Base-by-base conservation (phyloP, 106 monocot species). In the Xerophyta viscosa region DNA sequence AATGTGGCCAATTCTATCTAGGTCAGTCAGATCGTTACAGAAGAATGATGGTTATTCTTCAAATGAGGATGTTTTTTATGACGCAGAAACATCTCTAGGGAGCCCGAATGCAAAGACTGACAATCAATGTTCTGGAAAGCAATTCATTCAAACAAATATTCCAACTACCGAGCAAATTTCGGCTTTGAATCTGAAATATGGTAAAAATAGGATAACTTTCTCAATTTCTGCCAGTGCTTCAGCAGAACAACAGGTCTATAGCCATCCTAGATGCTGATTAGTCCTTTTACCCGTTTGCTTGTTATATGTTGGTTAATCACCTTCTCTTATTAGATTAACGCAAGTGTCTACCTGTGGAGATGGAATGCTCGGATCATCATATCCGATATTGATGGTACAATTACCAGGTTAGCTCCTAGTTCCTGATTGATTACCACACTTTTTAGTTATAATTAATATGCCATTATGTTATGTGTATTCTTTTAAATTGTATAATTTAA, bases 311-410 rank as follows among this genome's bases (percentile, higher is more conserved):
- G 21, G 3, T 25, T 25, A 24, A 14, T 8, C 21, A 7, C 23
- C 5, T 50, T 24, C 48, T 10, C 15, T 65, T 52, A 21, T 36
- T 74, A 96, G 94, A 88, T 96, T 48, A 88, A 85, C 73, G 88
- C 88, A 20, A 88, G 81, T 65, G 73, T 96, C 52, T 96, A 88
- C 62, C 70, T 96, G 72, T 96, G 94, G 94, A 88, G 84, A 31
- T 96, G 94, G 94, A 96, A 96, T 73, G 68, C 94, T 19, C 80
- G 84, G 24, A 88, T 96, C 57, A 88, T 96, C 22, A 96, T 96
- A 54, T 96, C 94, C 37, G 94, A 96, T 76, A 88, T 96, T 58
- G 94, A 96, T 79, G 94, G 94, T 7, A 96, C 94, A 15, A 96
- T 96, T 68, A 96, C 94, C 46, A 88, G 76, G 94, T 88, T 76